These are phyloP conservation scores for Lachnellula hyalina DNA, from an alignment of 2,329 filamentous ascomycete species.

Conservation along the genomic window DNA sequence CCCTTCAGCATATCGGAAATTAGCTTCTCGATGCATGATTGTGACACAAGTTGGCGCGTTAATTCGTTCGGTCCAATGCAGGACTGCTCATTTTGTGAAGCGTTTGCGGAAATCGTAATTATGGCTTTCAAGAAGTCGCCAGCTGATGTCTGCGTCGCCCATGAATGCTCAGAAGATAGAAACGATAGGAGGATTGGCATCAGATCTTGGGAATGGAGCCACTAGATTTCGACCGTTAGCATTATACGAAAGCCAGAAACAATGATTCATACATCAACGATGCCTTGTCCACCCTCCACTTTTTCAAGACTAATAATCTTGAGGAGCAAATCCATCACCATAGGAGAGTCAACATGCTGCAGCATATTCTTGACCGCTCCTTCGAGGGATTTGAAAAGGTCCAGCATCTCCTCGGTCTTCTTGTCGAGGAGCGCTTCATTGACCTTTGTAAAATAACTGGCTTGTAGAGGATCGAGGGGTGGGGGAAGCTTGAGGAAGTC, in stretches of 20 bases:
- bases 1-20: constrained; percentile 88
- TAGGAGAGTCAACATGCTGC: constrained; percentile 91
- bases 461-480: constrained; percentile 86
- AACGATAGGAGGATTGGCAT: constrained; percentile 84
- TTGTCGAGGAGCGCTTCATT: constrained; percentile 97
- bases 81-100: constrained; percentile 96
- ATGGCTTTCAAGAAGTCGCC: constrained; percentile 98
- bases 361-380: constrained; percentile 80
- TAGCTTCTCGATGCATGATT: constrained; percentile 75
- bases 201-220: constrained; percentile 84
- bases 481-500: constrained; percentile 77
- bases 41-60: constrained; percentile 88
- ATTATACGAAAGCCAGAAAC: not conserved
- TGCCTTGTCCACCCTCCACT: constrained; percentile 81
- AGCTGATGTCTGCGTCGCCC: constrained; percentile 90
- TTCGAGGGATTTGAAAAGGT: constrained; percentile 78
- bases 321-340: constrained; percentile 95
- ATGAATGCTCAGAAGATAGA: constrained; percentile 76
- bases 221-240: constrained; percentile 46
- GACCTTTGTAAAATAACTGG: constrained; percentile 97
- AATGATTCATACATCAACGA: constrained; percentile 70
- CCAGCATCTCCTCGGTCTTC: constrained; percentile 96
- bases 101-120: constrained; percentile 97
- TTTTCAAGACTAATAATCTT: constrained; percentile 98
- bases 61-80: constrained; percentile 97